phyloP scores from a whole-genome alignment of 1,284 basidiomycete species.

The Boletellus deceptivus region DNA sequence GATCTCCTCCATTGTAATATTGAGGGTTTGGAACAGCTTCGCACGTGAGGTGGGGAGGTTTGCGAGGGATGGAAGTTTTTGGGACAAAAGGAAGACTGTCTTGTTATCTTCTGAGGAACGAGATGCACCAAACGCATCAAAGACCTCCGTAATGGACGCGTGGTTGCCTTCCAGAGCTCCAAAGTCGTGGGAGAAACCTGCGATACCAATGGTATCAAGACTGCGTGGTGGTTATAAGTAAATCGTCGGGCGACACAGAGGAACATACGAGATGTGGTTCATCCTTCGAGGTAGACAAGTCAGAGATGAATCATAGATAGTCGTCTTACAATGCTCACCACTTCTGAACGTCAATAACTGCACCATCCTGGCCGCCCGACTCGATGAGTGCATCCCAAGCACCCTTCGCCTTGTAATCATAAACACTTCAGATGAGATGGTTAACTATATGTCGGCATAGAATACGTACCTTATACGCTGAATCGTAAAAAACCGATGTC shows the following conservation, averaged over 20 bases:
- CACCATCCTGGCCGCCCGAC: background rate
- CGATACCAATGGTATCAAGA: background rate
- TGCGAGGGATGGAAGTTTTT: background rate
- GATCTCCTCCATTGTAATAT: background rate
- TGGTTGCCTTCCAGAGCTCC: background rate
- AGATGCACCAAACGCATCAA: background rate
- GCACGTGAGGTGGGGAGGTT: background rate
- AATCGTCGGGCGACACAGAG: background rate
- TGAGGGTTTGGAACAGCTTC: background rate
- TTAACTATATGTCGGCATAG: background rate
- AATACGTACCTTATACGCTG: background rate
- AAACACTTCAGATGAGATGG: no score
- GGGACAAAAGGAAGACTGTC: background rate
- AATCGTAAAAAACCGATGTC: background rate
- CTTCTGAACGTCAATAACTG: background rate
- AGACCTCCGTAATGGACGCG: background rate
- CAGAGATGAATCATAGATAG: background rate
- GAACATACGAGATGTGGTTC: background rate
- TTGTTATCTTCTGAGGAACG: background rate
- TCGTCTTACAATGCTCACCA: background rate
- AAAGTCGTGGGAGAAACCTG: background rate
- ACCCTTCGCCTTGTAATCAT: background rate
- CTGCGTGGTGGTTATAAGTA: background rate
- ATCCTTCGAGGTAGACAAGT: background rate
- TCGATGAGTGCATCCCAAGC: background rate